A percentile compares a stretch with the other conserved stretches of the same genome.
Conservation (phyloP, 768 basidiomycete genomes). For the Gloeophyllum trabeum region DNA sequence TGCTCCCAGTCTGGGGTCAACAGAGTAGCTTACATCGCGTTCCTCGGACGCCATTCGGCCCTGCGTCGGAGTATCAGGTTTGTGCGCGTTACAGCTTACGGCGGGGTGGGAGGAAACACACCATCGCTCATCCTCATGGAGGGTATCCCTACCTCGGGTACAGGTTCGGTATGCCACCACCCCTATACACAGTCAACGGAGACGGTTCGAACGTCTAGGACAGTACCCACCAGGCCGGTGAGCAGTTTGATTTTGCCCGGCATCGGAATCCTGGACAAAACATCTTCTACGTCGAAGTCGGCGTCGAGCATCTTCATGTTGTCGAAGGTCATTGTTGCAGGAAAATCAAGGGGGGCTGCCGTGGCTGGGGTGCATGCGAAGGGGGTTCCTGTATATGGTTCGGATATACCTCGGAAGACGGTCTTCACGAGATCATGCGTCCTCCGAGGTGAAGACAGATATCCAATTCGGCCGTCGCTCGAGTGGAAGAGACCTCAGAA, state of each 20-base stretch:
- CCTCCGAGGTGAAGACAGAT: too few species aligned
- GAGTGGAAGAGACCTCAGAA: too few species aligned
- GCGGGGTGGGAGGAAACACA: constrained; percentile 7
- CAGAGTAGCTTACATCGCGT: constrained; percentile 21
- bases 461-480: too few species aligned
- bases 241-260: constrained; percentile 34
- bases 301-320: not conserved
- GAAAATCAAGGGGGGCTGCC: too few species aligned
- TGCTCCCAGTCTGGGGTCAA: too few species aligned
- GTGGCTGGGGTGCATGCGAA: too few species aligned
- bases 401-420: not conserved
- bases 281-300: constrained; percentile 23
- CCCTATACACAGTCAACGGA: constrained; percentile 18
- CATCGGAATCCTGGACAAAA: constrained; percentile 24
- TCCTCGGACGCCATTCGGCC: constrained; percentile 39
- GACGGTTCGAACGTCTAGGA: not conserved
- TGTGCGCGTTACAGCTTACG: not conserved
- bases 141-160: constrained; percentile 27
- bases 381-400: not conserved
- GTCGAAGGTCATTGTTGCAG: not conserved
- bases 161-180: constrained; percentile 34
- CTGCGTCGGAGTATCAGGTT: constrained; percentile 13
- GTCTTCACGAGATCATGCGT: too few species aligned
- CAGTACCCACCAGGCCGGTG: constrained; percentile 22
- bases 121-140: constrained; percentile 38